Base-by-base conservation (phyloP, 2,329 filamentous ascomycete genomes). In the Dothideomycetidae sp. region DNA sequence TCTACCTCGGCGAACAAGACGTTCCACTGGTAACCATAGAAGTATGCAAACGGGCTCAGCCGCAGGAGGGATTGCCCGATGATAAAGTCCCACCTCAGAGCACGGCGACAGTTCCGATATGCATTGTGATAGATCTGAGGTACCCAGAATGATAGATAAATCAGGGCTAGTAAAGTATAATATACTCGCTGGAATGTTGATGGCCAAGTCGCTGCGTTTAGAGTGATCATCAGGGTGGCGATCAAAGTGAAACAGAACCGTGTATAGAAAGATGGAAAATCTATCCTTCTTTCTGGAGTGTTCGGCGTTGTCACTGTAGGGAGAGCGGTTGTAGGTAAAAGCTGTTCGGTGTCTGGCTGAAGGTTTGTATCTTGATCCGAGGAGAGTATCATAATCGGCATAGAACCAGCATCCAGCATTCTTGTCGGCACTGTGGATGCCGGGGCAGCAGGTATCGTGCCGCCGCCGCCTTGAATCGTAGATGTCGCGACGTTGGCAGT, bases 121-220 rank as follows among this genome's bases (percentile, higher is more conserved):
- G 81, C 68, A 55, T 98, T 98, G 44, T 90, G 81, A 53, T 81
- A 73, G 47, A 96, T 93, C 56, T 98, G 90, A 0, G 90, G 88
- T 1, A 77, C 54, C 88, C 88, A 96, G 53, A 94, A 78, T 13
- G 86, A 93, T 31, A 94, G 71, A 54, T 94, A 94, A 37, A 71
- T 46, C 49, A 88, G 74, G 2, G 73, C 68, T 14, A 93, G 61
- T 2, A 67, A 45, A 53, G 86, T 67, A 44, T 67, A 66, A 54
- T 75, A 78, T 29, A 66, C 53, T 2, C 63, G 62, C 15, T 68
- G 66, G 2, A 70, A 52, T 1, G 60, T 58, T 3, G 61, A 57
- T 43, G 73, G 71, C 58, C 72, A 72, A 1, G 71, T 64, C 18
- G 67, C 63, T 14, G 71, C 69, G 54, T 73, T 72, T 4, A 75